phyloP scores from a whole-genome alignment of 2,329 filamentous ascomycete species.

The Acrocalymma vagum region DNA sequence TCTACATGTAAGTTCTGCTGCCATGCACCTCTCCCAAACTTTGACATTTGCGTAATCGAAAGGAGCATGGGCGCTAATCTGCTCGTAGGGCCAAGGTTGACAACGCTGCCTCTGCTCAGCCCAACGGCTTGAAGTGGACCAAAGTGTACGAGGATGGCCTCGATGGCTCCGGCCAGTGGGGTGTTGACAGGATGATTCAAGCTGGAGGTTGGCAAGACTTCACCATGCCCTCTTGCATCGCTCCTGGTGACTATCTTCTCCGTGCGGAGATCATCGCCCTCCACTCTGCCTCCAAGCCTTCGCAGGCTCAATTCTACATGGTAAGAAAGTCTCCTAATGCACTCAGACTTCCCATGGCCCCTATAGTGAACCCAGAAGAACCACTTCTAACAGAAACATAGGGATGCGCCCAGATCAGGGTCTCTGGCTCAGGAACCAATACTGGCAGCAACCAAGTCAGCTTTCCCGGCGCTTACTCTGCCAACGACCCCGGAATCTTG shows the following conservation, averaged over 20 bases:
- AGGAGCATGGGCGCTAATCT: slow-evolving; percentile 11
- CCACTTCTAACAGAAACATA: too few relatives aligned
- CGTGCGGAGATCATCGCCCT: slow-evolving; percentile 56
- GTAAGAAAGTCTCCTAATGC: too few relatives aligned
- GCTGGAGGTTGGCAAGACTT: slow-evolving; percentile 56
- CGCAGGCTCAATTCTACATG: slow-evolving; percentile 55
- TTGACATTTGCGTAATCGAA: neutral
- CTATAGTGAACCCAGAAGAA: too few relatives aligned
- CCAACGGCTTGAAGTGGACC: slow-evolving; percentile 53
- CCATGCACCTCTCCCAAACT: neutral
- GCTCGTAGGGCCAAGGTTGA: slow-evolving; percentile 47
- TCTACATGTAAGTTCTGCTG: slow-evolving; percentile 42
- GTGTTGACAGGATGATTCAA: slow-evolving; percentile 59
- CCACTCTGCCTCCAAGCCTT: slow-evolving; percentile 41
- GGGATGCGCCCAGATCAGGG: slow-evolving; percentile 45
- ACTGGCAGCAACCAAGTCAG: slow-evolving; percentile 32
- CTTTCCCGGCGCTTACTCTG: slow-evolving; percentile 43
- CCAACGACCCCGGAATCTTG: slow-evolving; percentile 39
- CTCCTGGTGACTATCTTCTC: slow-evolving; percentile 51
- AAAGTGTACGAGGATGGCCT: slow-evolving; percentile 52
- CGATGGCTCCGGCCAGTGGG: slow-evolving; percentile 54
- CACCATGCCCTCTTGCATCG: slow-evolving; percentile 46
- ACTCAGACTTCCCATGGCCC: too few relatives aligned
- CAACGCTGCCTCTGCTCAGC: slow-evolving; percentile 46
- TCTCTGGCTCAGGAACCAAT: slow-evolving; percentile 38